Base-by-base conservation (phyloP, 2,329 filamentous ascomycete genomes). In the Hypoxylon sp. region DNA sequence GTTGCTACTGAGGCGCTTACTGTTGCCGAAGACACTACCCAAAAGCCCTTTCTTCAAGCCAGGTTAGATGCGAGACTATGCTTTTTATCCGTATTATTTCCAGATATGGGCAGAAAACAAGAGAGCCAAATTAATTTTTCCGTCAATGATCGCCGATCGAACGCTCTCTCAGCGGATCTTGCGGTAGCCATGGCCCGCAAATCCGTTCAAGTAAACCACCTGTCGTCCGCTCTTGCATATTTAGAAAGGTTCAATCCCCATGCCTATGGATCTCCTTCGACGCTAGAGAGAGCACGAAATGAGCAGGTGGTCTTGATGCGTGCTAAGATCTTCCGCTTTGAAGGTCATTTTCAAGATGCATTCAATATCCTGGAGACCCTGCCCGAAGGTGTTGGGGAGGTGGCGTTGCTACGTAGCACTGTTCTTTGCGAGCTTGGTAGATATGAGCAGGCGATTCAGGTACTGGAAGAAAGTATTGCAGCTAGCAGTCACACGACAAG, bases 241-340 rank as follows among this genome's bases (percentile, higher is more conserved):
- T 29, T 61, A 29, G 34, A 25, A 21, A 23, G 9, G 11, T 60
- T 39, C 11, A 32, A 30, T n/a, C 21, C 45, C 16, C 27, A 41
- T 19, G 51, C 43, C 48, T 19, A 46, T 16, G 55, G 61, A 8
- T 37, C 19, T 8, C 12, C 48, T 14, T 65, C 61, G 8, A 32
- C 55, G 5, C 30, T 65, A n/a, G 48, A 34, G 11, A 37, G 12
- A 14, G n/a, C 46, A 14, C 55, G 60, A 21, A 48, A 30, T 21
- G 25, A 32, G 12, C 27, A 47, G 30, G 55, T 65, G 23, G 25
- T 19, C n/a, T 52, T 61, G 12, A 65, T 57, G 51, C 56, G 41
- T 32, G 62, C 62, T 25, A 65, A 41, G 29, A 47, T 65, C 23
- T 47, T 65, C 9, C 62, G 62, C n/a, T 65, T 55, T 37, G 46